Base-by-base conservation (phyloP, 116 monocot species). In the Dioscorea cayenensis region DNA sequence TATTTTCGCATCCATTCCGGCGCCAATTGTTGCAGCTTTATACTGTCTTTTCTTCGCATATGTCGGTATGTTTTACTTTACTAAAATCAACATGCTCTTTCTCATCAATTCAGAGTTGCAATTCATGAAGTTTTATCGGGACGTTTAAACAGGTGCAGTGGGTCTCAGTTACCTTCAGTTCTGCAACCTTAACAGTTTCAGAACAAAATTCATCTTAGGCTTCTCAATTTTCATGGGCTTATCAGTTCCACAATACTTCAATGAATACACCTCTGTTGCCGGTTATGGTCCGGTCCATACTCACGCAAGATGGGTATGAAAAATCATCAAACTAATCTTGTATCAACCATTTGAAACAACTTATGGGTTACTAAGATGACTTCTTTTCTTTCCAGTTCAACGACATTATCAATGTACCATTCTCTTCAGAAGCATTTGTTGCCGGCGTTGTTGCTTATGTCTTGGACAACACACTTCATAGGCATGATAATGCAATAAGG, bases 41-140 rank as follows among this genome's bases (percentile, higher is more conserved):
- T 92, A 92, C 69, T 92, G 92, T 52, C 81, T 92, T 37, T 89
- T 92, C 89, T 92, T 92, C 81, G 92, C 84, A 68, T 92, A 92
- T 77, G 82, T 84, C 37, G 92, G 85, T 89, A 76, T n/a, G 82
- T 28, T 18, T 19, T 6, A 63, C 20, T 36, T 19, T 12, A 43
- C 43, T 10, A 38, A 55, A 18, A n/a, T n/a, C 55, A n/a, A 55
- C 17, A 2, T 55, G 4, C 5, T n/a, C 10, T 16, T 55, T 16
- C 55, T 55, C 2, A 55, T 55, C 55, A 55, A 55, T 18, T 55
- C n/a, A 19, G n/a, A 55, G 16, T 55, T 62, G 62, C 25, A 23
- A 22, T 43, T 62, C 22, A 18, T 25, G 22, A 55, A 27, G 5
- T 60, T 20, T 13, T 68, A 35, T 28, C 14, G 12, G 8, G 9